phyloP scores from a whole-genome alignment of 306 rosid species.

The Cicer pinnatifidum region DNA sequence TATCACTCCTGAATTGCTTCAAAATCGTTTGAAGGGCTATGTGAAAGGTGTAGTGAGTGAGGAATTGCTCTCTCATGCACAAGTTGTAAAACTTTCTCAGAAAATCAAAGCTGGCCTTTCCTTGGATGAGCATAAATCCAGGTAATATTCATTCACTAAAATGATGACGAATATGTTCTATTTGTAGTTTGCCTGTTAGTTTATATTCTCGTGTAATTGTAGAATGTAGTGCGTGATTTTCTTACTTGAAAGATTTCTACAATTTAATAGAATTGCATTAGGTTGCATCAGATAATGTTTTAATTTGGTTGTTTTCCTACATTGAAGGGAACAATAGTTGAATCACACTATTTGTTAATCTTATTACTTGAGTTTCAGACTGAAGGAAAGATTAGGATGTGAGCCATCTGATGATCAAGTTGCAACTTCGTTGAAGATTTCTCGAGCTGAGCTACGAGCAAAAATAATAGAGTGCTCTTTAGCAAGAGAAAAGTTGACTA shows the following conservation, averaged over 20 bases:
- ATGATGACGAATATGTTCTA: not conserved
- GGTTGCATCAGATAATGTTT: not conserved
- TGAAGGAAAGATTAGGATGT: conserved; percentile 79
- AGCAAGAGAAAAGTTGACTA: conserved; percentile 89
- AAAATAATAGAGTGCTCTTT: conserved; percentile 70
- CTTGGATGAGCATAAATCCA: conserved; percentile 73
- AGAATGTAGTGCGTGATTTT: not conserved
- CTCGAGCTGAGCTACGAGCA: conserved; percentile 65
- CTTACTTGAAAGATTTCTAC: not conserved
- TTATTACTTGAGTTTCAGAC: conserved; percentile 56
- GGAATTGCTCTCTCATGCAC: conserved; percentile 80
- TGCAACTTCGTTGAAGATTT: conserved; percentile 76
- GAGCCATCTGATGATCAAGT: conserved; percentile 90
- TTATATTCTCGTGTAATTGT: conserved; percentile 12
- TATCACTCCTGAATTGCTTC: conserved; percentile 63
- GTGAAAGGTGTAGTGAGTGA: conserved; percentile 74
- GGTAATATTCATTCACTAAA: conserved; percentile 52
- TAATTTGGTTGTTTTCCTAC: conserved; percentile 17
- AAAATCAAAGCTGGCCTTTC: conserved; percentile 81
- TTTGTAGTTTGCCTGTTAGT: not conserved
- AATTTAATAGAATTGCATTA: no score
- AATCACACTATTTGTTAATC: conserved; percentile 31
- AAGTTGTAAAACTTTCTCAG: conserved; percentile 79
- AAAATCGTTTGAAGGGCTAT: conserved; percentile 70
- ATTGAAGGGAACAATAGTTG: conserved; percentile 28